Conservation (phyloP, 805 yeast species). For the Wickerhamomyces strasburgensis region DNA sequence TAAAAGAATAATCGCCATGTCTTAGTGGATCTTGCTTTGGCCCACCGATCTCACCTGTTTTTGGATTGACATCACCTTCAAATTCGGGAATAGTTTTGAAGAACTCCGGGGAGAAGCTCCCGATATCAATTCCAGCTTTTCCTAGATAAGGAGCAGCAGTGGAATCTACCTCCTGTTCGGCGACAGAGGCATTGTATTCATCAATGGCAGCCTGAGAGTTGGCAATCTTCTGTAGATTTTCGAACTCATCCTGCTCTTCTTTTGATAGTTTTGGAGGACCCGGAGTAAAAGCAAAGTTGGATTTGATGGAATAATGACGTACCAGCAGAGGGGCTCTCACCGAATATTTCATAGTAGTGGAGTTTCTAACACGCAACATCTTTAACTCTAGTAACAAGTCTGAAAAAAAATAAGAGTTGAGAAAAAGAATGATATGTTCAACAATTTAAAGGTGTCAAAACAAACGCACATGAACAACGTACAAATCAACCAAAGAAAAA, state of each 20-base stretch:
- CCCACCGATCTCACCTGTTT: conserved; percentile 93
- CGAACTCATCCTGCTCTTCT: conserved; percentile 89
- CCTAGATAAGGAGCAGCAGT: conserved; percentile 32
- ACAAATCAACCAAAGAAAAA: too few species aligned
- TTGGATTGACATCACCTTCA: conserved; percentile 90
- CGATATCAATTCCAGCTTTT: conserved; percentile 57
- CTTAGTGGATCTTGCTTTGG: conserved; percentile 95
- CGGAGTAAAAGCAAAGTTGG: conserved; percentile 21
- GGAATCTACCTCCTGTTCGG: conserved; percentile 28
- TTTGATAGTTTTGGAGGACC: conserved; percentile 72
- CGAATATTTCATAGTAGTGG: not conserved
- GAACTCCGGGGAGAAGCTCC: conserved; percentile 61
- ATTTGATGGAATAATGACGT: conserved; percentile 20
- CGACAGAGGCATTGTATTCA: conserved; percentile 52
- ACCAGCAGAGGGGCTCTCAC: not conserved
- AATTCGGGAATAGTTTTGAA: conserved; percentile 87
- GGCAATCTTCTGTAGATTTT: conserved; percentile 75
- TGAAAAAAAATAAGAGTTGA: too few species aligned
- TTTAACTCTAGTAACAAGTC: not conserved
- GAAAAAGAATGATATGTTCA: too few species aligned
- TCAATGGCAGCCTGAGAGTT: conserved; percentile 73
- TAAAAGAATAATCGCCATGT: conserved; percentile 90
- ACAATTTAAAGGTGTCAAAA: too few species aligned
- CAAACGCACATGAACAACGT: too few species aligned
- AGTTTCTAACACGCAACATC: not conserved